Evolutionary conservation across 2,329 filamentous ascomycete genomes (phyloP), one percentile per base, ranked within the genome.

Genomic region (Rhynchosporium agropyri): DNA sequence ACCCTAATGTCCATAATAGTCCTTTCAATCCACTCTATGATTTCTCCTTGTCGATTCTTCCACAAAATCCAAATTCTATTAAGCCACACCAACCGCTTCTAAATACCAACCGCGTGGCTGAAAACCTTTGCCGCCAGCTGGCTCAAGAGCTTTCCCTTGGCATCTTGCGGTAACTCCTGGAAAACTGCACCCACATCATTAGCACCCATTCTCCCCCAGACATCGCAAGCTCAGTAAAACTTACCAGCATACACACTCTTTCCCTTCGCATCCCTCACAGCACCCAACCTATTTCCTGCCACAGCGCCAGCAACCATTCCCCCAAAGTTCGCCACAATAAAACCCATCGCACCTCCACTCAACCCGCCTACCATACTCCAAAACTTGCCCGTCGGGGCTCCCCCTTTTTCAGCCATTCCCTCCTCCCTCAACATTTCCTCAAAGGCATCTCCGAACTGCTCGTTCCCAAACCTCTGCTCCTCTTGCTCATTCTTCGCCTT

Each of bases 271-370:
- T 99, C 95, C 62, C 95, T 83, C 26, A 99, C 85, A 6, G 91
- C 91, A 0, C 95, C 95, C n/a, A 98, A 78, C 58, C 93, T 80
- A 77, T 97, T 98, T 10, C 95, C 95, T 0, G 93, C 94, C 2
- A 97, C 93, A 2, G 91, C 92, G 2, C 95, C 95, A 0, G 94
- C 94, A 43, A 98, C 77, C 72, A 94, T 83, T 0, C 95, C 95
- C 0, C 94, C 91, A 55, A 97, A 86, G 74, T 98, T 98, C 33
- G 89, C 95, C 31, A 98, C 84, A 69, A 99, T 99, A 76, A 98
- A 98, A 0, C 95, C 95, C 75, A 99, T 84, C 2, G 92, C 91
- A 12, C 89, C 94, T 38, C 95, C 95, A 73, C 91, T 95, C 46
- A 94, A 76, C 1, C 92, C 92, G 3, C 95, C 95, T 0, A 97